Evolutionary conservation across 2,329 filamentous ascomycete genomes (phyloP).

Genomic region (Alternaria alternata): DNA sequence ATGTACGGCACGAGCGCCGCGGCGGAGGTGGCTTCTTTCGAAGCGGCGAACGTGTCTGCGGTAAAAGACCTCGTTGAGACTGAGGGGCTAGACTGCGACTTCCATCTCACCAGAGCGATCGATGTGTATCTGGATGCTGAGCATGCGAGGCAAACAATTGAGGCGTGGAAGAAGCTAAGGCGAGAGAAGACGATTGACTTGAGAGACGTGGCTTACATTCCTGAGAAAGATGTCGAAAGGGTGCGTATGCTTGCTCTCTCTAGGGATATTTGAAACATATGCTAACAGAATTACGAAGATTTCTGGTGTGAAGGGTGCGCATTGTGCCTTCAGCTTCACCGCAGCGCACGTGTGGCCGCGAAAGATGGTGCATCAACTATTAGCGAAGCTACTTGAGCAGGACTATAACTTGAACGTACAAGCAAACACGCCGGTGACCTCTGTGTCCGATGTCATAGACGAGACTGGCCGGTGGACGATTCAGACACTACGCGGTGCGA

Average conservation of each 20-base stretch:
- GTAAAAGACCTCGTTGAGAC: too few species aligned
- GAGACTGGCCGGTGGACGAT: not conserved
- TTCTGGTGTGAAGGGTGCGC: constrained; percentile 3
- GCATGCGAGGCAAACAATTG: not conserved
- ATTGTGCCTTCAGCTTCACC: constrained; percentile 2
- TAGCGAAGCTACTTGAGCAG: not conserved
- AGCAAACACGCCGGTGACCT: constrained; percentile 2
- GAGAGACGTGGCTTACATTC: not conserved
- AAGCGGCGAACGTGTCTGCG: too few species aligned
- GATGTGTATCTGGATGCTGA: constrained; percentile 7
- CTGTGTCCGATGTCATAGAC: not conserved
- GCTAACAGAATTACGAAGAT: not conserved
- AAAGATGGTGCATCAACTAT: constrained; percentile 8
- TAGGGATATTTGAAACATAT: too few species aligned
- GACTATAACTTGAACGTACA: not conserved
- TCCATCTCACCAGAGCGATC: not conserved
- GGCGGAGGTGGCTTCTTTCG: too few species aligned
- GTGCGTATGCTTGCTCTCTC: not conserved
- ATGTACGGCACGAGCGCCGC: not conserved
- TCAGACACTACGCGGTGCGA: constrained; percentile 1
- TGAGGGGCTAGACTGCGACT: too few species aligned
- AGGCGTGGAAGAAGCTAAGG: constrained; percentile 2
- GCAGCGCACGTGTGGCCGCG: constrained; percentile 5
- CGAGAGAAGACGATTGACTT: not conserved
- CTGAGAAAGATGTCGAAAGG: not conserved